A percentile compares a stretch with the other conserved stretches of the same genome.
Evolutionary conservation across 1,139 yeast genomes (phyloP).

Genomic region (Lodderomyces elongisporus): DNA sequence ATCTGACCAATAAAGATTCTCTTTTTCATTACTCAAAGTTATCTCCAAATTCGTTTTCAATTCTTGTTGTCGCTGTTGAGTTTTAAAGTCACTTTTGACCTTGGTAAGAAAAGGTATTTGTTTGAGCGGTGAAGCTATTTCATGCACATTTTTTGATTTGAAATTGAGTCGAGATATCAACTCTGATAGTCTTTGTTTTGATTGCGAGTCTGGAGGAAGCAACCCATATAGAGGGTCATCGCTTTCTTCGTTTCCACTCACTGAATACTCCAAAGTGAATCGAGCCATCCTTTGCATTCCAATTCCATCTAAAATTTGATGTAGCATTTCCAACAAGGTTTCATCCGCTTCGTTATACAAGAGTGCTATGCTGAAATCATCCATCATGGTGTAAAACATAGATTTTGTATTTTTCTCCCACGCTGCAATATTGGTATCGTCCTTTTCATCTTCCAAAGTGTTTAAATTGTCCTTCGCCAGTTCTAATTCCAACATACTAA

Average conservation of each 20-base stretch:
- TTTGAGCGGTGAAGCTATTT: no score
- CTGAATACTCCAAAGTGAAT: slow-evolving; percentile 58
- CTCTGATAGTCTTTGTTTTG: background rate
- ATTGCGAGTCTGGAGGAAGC: slow-evolving; percentile 20
- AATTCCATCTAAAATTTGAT: slow-evolving; percentile 46
- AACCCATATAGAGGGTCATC: slow-evolving; percentile 42
- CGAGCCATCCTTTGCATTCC: slow-evolving; percentile 51
- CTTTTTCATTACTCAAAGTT: background rate
- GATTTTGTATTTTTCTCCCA: slow-evolving; percentile 15
- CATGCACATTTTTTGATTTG: no score
- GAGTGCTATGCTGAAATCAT: slow-evolving; percentile 52
- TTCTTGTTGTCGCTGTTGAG: slow-evolving; percentile 16
- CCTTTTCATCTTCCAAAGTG: no score
- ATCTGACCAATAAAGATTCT: slow-evolving; percentile 23
- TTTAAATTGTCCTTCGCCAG: no score
- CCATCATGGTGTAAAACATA: slow-evolving; percentile 43
- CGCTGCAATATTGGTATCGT: background rate
- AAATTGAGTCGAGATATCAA: background rate
- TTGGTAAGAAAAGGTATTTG: slow-evolving; percentile 25
- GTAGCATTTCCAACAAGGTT: slow-evolving; percentile 42
- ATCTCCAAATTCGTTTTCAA: slow-evolving; percentile 7
- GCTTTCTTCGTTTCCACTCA: slow-evolving; percentile 44
- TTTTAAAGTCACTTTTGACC: slow-evolving; percentile 23
- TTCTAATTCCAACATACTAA: slow-evolving; percentile 36
- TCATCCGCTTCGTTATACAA: slow-evolving; percentile 65